phyloP scores from a whole-genome alignment of 768 basidiomycete species.

The Lepiota venenata region DNA sequence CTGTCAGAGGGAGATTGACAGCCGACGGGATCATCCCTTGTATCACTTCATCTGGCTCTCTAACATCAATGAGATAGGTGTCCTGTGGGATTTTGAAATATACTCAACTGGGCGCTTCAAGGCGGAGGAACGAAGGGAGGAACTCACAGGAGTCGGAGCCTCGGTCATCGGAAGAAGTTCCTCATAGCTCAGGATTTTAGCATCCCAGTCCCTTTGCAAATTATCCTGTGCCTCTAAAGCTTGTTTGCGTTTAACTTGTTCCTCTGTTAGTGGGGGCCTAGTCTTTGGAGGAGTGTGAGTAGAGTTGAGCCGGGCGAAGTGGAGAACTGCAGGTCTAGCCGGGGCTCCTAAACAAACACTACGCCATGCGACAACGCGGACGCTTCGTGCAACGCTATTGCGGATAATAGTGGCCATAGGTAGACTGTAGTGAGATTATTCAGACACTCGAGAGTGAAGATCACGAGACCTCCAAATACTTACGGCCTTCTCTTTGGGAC shows the following conservation, averaged over 20 bases:
- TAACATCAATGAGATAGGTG: constrained; percentile 81
- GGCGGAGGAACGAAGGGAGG: background rate
- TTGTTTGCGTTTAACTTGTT: constrained; percentile 29
- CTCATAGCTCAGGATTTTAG: constrained; percentile 70
- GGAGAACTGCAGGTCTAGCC: constrained; percentile 8
- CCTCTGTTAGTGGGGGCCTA: constrained; percentile 24
- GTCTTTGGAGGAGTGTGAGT: constrained; percentile 18
- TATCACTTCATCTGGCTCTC: constrained; percentile 87
- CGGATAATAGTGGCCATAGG: constrained; percentile 7
- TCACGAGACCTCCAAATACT: too few species aligned
- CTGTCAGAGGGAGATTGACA: constrained; percentile 84
- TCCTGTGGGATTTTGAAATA: constrained; percentile 38
- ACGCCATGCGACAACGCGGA: background rate
- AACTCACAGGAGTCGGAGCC: constrained; percentile 63
- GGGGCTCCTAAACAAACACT: constrained; percentile 4
- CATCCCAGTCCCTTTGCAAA: constrained; percentile 72
- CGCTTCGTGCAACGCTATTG: background rate
- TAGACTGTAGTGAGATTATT: background rate
- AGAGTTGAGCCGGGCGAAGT: constrained; percentile 29
- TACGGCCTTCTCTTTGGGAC: too few species aligned
- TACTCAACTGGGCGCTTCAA: background rate
- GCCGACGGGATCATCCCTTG: constrained; percentile 92
- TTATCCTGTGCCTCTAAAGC: constrained; percentile 34
- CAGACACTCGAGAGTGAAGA: background rate
- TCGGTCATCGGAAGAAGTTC: constrained; percentile 77